Conservation (phyloP, 2,329 filamentous ascomycete genomes). For the Raffaelea ambrosiae region DNA sequence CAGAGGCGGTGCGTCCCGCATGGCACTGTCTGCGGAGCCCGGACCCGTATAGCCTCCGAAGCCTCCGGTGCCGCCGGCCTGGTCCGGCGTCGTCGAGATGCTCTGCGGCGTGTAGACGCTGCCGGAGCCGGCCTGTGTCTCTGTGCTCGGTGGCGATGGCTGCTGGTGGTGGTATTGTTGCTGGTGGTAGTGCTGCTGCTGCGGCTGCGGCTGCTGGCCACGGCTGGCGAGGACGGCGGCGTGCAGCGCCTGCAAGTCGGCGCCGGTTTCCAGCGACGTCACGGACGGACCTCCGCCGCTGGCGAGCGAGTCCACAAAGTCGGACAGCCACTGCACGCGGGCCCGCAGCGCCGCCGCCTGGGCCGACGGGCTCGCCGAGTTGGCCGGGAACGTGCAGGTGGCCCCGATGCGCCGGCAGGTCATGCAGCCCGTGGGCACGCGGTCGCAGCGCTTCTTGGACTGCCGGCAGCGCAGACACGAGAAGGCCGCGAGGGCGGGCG, state of each 20-base stretch:
- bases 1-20: too few relatives aligned
- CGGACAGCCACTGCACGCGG: slow-evolving; percentile 30
- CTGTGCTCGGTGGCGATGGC: too few relatives aligned
- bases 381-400: slow-evolving; percentile 26
- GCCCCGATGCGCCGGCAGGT: slow-evolving; percentile 30
- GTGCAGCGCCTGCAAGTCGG: slow-evolving; percentile 12
- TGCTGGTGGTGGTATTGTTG: too few relatives aligned
- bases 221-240: slow-evolving; percentile 8
- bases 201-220: too few relatives aligned
- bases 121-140: too few relatives aligned
- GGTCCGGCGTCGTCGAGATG: neutral
- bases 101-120: slow-evolving; percentile 1
- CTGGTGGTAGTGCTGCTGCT: too few relatives aligned
- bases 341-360: slow-evolving; percentile 27
- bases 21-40: too few relatives aligned
- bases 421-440: slow-evolving; percentile 30
- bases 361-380: slow-evolving; percentile 20
- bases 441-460: slow-evolving; percentile 37
- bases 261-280: slow-evolving; percentile 27
- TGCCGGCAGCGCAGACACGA: slow-evolving; percentile 33
- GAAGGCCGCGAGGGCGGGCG: slow-evolving; percentile 9
- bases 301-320: slow-evolving; percentile 25
- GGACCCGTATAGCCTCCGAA: too few relatives aligned
- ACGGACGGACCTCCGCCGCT: slow-evolving; percentile 15
- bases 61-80: too few relatives aligned